These are phyloP conservation scores for Penicillium aurantiogriseum DNA, from an alignment of 2,329 filamentous ascomycete genomes.

Conservation along the genomic window DNA sequence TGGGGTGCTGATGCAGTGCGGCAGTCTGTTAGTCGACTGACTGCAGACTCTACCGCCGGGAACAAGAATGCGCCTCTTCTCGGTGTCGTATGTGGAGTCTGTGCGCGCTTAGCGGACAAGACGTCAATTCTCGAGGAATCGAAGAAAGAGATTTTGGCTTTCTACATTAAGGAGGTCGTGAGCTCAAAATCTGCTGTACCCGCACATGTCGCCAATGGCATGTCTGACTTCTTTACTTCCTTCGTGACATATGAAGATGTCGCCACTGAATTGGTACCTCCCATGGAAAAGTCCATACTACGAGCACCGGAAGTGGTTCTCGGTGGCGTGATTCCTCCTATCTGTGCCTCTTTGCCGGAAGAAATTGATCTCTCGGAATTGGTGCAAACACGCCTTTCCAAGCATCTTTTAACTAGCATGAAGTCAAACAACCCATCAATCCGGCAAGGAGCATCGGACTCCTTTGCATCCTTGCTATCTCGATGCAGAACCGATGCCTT, in stretches of 20 bases:
- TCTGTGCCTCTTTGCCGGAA: constrained; percentile 68
- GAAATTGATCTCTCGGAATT: constrained; percentile 74
- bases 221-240: constrained; percentile 77
- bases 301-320: constrained; percentile 88
- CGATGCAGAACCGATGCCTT: constrained; percentile 59
- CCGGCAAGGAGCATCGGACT: constrained; percentile 70
- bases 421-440: constrained; percentile 84
- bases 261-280: constrained; percentile 70
- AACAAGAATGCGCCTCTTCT: constrained; percentile 74
- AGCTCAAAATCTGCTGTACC: constrained; percentile 73
- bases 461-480: constrained; percentile 68
- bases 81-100: constrained; percentile 84
- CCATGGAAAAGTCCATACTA: constrained; percentile 83
- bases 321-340: constrained; percentile 70
- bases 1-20: constrained; percentile 61
- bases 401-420: constrained; percentile 82
- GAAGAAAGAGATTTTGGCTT: constrained; percentile 74
- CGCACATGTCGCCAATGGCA: constrained; percentile 66
- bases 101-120: constrained; percentile 65
- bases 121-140: constrained; percentile 62
- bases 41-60: constrained; percentile 63
- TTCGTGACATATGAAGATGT: constrained; percentile 75
- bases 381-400: constrained; percentile 70
- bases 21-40: constrained; percentile 64
- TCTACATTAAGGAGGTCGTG: constrained; percentile 81